Base-by-base conservation (phyloP, 1,284 basidiomycete genomes). In the Puccinia polysora region DNA sequence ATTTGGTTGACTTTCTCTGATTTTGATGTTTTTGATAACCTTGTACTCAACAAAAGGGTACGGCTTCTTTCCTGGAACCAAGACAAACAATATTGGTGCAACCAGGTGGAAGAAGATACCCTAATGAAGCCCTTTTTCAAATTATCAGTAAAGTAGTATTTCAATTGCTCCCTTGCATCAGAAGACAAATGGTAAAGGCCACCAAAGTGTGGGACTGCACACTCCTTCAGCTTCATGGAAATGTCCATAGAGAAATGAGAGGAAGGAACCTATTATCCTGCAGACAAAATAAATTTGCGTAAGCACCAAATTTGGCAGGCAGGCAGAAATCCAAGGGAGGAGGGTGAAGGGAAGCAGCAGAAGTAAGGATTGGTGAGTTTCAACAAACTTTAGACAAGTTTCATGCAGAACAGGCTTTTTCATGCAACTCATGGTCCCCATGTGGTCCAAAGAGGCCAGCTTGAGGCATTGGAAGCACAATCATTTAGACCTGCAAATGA, bases 11-110 rank as follows among this genome's bases (percentile, higher is more conserved):
- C 28, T 50, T 14, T 65, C 63, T n/a, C 47, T 25, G 20, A 65
- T 52, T 2, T 43, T 65, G 10, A 65, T 47, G 2, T 53, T 69
- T 75, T 65, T 65, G 15, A 65, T 25, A 18, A 23, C 64, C 18
- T 49, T 50, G 40, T 43, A 63, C 18, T 63, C 59, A 10, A 63
- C 40, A 30, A 36, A 63, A 45, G 59, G 59, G 8, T 20, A n/a
- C 15, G 47, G 23, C 15, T 52, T 36, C 47, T 40, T 34, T 18
- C 45, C 28, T 5, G 63, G 63, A 20, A 25, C 28, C 32, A 2
- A 3, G 3, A 47, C 49, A 36, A 65, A 47, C 23, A 65, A 52
- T 25, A 47, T 36, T 2, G 63, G 47, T 2, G 45, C 43, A 3
- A 47, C 43, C 2, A 47, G 25, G 30, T 40, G 14, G 47, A 65